Percentiles rank a stretch among this genome's conserved stretches.
phyloP scores from a whole-genome alignment of 345 rosid species.

The Chamaenerion angustifolium region DNA sequence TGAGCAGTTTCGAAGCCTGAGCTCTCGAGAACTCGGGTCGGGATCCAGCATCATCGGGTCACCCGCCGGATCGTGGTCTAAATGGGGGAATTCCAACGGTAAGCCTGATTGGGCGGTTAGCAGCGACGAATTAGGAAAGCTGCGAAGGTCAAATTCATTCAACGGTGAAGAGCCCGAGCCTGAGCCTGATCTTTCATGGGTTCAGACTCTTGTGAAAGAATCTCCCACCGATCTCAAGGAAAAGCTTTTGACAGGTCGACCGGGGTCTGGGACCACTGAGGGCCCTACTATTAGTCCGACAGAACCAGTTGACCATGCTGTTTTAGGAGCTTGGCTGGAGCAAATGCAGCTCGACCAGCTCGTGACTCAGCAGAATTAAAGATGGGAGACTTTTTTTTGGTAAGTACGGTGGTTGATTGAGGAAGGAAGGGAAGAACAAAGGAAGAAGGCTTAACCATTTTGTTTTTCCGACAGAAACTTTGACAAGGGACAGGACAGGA shows the following conservation, averaged over 20 bases:
- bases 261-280: background rate
- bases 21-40: constrained; percentile 55
- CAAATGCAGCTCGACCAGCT: constrained; percentile 87
- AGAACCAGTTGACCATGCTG: constrained; percentile 46
- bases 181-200: constrained; percentile 90
- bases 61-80: constrained; percentile 51
- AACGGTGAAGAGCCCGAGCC: constrained; percentile 11
- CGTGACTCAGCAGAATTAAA: constrained; percentile 72
- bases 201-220: constrained; percentile 74
- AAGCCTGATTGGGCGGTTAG: constrained; percentile 62
- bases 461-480: too few species aligned
- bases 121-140: constrained; percentile 37
- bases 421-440: too few species aligned
- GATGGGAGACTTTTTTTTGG: background rate
- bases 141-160: constrained; percentile 36
- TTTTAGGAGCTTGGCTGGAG: constrained; percentile 69
- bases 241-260: constrained; percentile 9
- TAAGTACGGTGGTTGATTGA: too few species aligned
- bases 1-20: constrained; percentile 41
- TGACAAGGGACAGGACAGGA: too few species aligned
- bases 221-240: constrained; percentile 50
- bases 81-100: constrained; percentile 86
- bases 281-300: constrained; percentile 23
- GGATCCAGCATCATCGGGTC: constrained; percentile 32
- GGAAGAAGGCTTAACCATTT: too few species aligned